phyloP scores from a whole-genome alignment of 1,139 yeast genomes.

The Geotrichum cucujoidarum region DNA sequence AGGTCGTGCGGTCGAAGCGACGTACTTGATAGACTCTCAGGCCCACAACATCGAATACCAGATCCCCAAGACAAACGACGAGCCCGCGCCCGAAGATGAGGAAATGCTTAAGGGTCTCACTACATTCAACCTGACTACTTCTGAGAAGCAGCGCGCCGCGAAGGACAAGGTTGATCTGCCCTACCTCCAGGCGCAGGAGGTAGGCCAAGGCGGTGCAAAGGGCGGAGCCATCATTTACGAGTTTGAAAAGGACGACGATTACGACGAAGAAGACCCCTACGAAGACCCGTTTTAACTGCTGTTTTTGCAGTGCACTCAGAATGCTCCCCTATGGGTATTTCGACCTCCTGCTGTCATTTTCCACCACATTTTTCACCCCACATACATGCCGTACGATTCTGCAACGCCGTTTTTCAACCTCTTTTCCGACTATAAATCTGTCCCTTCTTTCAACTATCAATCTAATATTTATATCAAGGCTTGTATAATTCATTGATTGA shows the following conservation, averaged over 20 bases:
- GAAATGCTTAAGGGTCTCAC: conserved; percentile 64
- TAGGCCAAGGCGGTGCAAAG: conserved; percentile 61
- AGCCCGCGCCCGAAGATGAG: conserved; percentile 25
- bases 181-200: conserved; percentile 76
- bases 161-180: conserved; percentile 86
- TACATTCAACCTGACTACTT: conserved; percentile 79
- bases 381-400: too few species aligned
- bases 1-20: conserved; percentile 65
- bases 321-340: too few species aligned
- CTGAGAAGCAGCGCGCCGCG: conserved; percentile 67
- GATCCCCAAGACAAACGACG: conserved; percentile 33
- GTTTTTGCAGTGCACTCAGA: too few species aligned
- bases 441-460: too few species aligned
- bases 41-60: conserved; percentile 49
- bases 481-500: too few species aligned
- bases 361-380: too few species aligned
- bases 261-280: conserved; percentile 95
- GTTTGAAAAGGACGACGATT: conserved; percentile 78
- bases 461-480: too few species aligned
- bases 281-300: conserved; percentile 89
- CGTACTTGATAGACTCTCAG: conserved; percentile 48
- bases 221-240: conserved; percentile 83
- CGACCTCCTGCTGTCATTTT: too few species aligned
- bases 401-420: too few species aligned
- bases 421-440: too few species aligned